These are phyloP conservation scores for Lichtheimia ramosa DNA, from an alignment of 371 early-diverging fungal genomes.

Conservation along the genomic window DNA sequence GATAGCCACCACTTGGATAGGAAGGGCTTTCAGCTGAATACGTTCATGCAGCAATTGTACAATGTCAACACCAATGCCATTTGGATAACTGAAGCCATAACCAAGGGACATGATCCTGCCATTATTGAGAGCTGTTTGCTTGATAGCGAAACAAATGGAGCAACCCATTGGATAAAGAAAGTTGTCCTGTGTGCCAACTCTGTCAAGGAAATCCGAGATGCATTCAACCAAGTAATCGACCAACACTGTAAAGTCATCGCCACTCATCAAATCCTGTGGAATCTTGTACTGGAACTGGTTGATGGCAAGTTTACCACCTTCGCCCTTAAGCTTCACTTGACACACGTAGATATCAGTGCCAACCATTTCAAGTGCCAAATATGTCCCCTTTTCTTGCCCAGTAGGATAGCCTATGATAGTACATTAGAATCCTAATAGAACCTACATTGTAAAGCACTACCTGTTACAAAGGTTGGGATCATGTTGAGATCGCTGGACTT, in stretches of 20 bases:
- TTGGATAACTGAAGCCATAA: constrained; percentile 43
- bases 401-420: constrained; percentile 61
- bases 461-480: constrained; percentile 54
- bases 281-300: constrained; percentile 73
- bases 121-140: constrained; percentile 38
- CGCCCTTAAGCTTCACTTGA: constrained; percentile 51
- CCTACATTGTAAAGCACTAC: constrained; percentile 13
- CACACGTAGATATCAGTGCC: constrained; percentile 69
- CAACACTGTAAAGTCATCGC: constrained; percentile 58
- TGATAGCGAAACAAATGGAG: constrained; percentile 46
- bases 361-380: constrained; percentile 89
- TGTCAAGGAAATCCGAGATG: constrained; percentile 40
- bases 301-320: constrained; percentile 45
- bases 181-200: constrained; percentile 49
- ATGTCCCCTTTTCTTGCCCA: constrained; percentile 83
- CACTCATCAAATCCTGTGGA: constrained; percentile 72
- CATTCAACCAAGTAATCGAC: constrained; percentile 89
- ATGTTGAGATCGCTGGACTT: constrained; percentile 48
- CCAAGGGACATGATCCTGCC: constrained; percentile 39
- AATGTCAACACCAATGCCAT: constrained; percentile 45
- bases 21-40: constrained; percentile 35
- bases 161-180: constrained; percentile 50
- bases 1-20: constrained; percentile 45
- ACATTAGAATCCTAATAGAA: background rate
- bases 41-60: constrained; percentile 44